These are phyloP conservation scores for Lasiodiplodia hormozganensis DNA, from an alignment of 2,329 filamentous ascomycete species.

Conservation along the genomic window DNA sequence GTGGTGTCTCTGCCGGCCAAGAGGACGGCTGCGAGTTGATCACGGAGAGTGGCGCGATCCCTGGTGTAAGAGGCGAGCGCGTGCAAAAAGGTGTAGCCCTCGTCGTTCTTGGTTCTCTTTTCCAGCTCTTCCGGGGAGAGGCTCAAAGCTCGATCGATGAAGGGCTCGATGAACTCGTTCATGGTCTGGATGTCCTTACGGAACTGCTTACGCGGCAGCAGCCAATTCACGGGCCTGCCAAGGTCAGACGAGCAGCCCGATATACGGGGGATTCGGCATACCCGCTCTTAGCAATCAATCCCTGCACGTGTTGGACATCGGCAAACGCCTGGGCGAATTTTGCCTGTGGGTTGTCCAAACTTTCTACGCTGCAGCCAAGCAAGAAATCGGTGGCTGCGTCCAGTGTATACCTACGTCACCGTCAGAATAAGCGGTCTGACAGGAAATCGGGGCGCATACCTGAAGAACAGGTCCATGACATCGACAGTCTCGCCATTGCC, in stretches of 20 bases:
- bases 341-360: constrained; percentile 62
- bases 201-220: constrained; percentile 71
- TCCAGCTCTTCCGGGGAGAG: constrained; percentile 75
- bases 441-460: constrained; percentile 42
- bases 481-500: constrained; percentile 63
- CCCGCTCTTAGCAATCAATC: constrained; percentile 69
- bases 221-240: constrained; percentile 62
- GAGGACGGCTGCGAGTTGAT: constrained; percentile 83
- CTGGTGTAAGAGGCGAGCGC: constrained; percentile 82
- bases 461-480: constrained; percentile 79
- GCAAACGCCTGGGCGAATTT: constrained; percentile 83
- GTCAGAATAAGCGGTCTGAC: background rate
- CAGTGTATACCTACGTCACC: constrained; percentile 65
- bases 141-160: constrained; percentile 75
- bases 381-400: constrained; percentile 89
- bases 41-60: constrained; percentile 71
- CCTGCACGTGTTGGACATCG: constrained; percentile 78
- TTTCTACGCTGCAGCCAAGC: constrained; percentile 76
- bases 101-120: constrained; percentile 73
- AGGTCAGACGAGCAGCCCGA: background rate
- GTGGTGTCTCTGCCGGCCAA: constrained; percentile 90
- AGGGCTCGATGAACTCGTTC: constrained; percentile 77
- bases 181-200: constrained; percentile 69
- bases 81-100: constrained; percentile 84
- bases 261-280: constrained; percentile 39